Conservation (phyloP, 345 rosid genomes). For the Diplotaxis tenuifolia region DNA sequence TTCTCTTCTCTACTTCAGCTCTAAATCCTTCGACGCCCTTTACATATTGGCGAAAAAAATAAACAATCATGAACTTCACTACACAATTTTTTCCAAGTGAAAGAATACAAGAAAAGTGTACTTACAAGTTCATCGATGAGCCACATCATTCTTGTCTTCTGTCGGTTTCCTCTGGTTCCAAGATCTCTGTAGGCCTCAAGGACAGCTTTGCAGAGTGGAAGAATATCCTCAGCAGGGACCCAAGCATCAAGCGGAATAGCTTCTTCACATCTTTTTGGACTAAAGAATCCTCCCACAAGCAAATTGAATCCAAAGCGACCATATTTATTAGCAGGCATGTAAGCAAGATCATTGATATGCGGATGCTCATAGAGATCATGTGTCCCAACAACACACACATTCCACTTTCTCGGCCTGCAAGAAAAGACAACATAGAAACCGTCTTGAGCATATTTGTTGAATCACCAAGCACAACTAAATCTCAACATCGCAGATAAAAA, state of each 20-base stretch:
- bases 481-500: not conserved
- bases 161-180: constrained; percentile 83
- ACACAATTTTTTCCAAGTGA: not conserved
- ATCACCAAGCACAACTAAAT: not conserved
- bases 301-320: constrained; percentile 82
- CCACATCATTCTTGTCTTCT: constrained; percentile 98
- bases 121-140: constrained; percentile 91
- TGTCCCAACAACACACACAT: constrained; percentile 86
- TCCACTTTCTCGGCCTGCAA: constrained; percentile 96
- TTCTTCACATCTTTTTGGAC: constrained; percentile 84
- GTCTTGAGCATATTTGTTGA: constrained; percentile 10
- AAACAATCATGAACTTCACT: constrained; percentile 5
- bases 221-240: constrained; percentile 76
- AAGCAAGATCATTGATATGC: constrained; percentile 94
- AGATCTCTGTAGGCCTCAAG: constrained; percentile 89
- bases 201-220: constrained; percentile 72
- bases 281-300: constrained; percentile 94
- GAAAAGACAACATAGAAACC: not conserved
- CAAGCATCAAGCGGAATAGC: constrained; percentile 95
- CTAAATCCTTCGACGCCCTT: constrained; percentile 85
- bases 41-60: not conserved
- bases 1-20: constrained; percentile 69
- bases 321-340: constrained; percentile 85
- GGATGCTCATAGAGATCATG: constrained; percentile 98
- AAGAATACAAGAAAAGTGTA: not conserved